phyloP scores from a whole-genome alignment of 495 filamentous ascomycete genomes.

The Penicillium lividum region DNA sequence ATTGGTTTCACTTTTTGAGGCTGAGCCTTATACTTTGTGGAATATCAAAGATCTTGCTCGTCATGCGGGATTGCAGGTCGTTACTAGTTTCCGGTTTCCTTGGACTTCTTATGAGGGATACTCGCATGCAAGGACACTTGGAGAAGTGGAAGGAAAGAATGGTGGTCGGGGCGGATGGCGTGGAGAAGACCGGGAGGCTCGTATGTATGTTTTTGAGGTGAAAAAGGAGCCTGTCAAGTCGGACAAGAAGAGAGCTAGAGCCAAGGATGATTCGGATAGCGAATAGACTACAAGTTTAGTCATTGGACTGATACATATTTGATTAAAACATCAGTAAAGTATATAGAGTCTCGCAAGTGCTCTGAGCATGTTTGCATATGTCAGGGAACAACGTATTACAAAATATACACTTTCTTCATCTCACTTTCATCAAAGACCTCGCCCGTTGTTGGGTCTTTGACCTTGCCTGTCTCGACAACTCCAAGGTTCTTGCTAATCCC shows the following conservation, averaged over 20 bases:
- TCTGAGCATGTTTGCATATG: too few relatives aligned
- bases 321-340: too few relatives aligned
- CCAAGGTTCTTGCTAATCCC: slow-evolving; percentile 71
- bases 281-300: slow-evolving; percentile 16
- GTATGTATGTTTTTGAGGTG: slow-evolving; percentile 77
- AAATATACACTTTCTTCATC: slow-evolving; percentile 89
- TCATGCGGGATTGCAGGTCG: slow-evolving; percentile 73
- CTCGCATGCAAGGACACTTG: slow-evolving; percentile 82
- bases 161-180: slow-evolving; percentile 66
- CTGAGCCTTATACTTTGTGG: slow-evolving; percentile 92
- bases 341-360: too few relatives aligned
- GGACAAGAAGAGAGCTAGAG: slow-evolving; percentile 36
- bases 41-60: slow-evolving; percentile 84
- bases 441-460: slow-evolving; percentile 82
- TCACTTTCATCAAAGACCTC: slow-evolving; percentile 59
- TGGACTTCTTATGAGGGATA: slow-evolving; percentile 79
- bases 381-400: slow-evolving; percentile 38
- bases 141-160: slow-evolving; percentile 64
- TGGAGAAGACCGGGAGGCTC: slow-evolving; percentile 72
- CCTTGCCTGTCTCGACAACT: slow-evolving; percentile 50
- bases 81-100: slow-evolving; percentile 76
- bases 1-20: slow-evolving; percentile 86
- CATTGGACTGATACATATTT: too few relatives aligned
- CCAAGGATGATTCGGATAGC: slow-evolving; percentile 41
- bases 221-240: slow-evolving; percentile 55